phyloP scores from a whole-genome alignment of 495 filamentous ascomycete species.

The Aspergillus carlsbadensis region DNA sequence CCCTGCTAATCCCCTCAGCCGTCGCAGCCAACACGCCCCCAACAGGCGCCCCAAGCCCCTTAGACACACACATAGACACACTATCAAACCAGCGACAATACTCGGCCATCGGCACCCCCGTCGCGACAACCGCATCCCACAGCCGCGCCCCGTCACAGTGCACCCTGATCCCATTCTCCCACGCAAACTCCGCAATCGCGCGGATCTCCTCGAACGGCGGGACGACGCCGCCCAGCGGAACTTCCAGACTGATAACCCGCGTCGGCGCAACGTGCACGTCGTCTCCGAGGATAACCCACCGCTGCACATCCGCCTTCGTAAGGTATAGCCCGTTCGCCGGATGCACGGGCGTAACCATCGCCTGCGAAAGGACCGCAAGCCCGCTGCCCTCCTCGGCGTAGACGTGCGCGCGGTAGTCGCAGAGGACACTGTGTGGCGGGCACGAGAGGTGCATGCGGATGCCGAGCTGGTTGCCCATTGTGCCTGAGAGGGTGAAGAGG shows the following conservation, averaged over 20 bases:
- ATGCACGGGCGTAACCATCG: conserved; percentile 55
- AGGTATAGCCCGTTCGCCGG: conserved; percentile 65
- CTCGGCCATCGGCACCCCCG: conserved; percentile 15
- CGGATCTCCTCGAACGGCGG: conserved; percentile 31
- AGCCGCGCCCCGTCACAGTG: conserved; percentile 37
- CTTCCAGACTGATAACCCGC: conserved; percentile 33
- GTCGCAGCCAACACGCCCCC: conserved; percentile 22
- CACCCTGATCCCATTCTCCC: conserved; percentile 28
- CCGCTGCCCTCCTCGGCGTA: conserved; percentile 74
- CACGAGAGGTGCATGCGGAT: conserved; percentile 60
- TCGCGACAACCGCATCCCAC: conserved; percentile 30
- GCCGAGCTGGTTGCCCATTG: conserved; percentile 81
- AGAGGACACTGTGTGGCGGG: conserved; percentile 68
- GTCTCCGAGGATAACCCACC: conserved; percentile 38
- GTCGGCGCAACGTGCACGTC: conserved; percentile 37
- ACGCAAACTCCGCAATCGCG: conserved; percentile 30
- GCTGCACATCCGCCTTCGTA: conserved; percentile 65
- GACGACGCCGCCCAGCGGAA: conserved; percentile 31
- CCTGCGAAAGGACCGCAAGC: conserved; percentile 57
- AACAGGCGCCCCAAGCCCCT: conserved; percentile 29
- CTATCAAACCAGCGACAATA: conserved; percentile 27
- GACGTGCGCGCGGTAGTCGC: conserved; percentile 66
- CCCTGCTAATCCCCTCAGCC: conserved; percentile 17
- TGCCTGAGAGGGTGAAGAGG: conserved; percentile 75
- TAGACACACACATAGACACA: conserved; percentile 27